These are phyloP conservation scores for Candida stauntonica DNA, from an alignment of 805 yeast genomes.

Conservation along the genomic window DNA sequence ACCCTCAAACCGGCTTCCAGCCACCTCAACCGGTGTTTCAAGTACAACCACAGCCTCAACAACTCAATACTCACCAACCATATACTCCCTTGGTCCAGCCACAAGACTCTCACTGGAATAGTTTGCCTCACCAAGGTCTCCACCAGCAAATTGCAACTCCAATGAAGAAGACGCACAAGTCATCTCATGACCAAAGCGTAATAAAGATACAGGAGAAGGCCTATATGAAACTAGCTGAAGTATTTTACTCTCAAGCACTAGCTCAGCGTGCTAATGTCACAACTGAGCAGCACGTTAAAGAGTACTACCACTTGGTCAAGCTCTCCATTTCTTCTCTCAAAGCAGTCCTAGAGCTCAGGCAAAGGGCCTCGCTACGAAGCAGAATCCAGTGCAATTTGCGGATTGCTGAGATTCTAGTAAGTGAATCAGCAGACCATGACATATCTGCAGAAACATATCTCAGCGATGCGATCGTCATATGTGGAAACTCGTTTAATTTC, in stretches of 20 bases:
- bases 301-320: slow-evolving; percentile 30
- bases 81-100: too few species aligned
- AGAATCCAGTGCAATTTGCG: slow-evolving; percentile 25
- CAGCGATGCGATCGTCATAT: slow-evolving; percentile 15
- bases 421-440: slow-evolving; percentile 7
- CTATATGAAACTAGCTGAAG: slow-evolving; percentile 8
- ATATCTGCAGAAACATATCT: slow-evolving; percentile 13
- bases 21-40: too few species aligned
- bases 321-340: slow-evolving; percentile 26
- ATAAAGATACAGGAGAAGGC: slow-evolving; percentile 13
- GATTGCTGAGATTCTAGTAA: slow-evolving; percentile 26
- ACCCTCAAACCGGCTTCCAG: too few species aligned
- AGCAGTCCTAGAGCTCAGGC: slow-evolving; percentile 21
- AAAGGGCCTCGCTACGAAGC: slow-evolving; percentile 25
- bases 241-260: slow-evolving; percentile 13
- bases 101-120: too few species aligned
- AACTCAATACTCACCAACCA: too few species aligned
- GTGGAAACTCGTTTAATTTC: slow-evolving; percentile 5
- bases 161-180: not conserved
- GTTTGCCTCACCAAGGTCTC: too few species aligned
- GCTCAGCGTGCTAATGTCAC: slow-evolving; percentile 9
- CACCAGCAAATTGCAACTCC: not conserved
- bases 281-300: slow-evolving; percentile 24
- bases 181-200: too few species aligned
- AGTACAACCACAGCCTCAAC: too few species aligned